phyloP scores from a whole-genome alignment of 2,329 filamentous ascomycete species.

The Colletotrichum sp. region DNA sequence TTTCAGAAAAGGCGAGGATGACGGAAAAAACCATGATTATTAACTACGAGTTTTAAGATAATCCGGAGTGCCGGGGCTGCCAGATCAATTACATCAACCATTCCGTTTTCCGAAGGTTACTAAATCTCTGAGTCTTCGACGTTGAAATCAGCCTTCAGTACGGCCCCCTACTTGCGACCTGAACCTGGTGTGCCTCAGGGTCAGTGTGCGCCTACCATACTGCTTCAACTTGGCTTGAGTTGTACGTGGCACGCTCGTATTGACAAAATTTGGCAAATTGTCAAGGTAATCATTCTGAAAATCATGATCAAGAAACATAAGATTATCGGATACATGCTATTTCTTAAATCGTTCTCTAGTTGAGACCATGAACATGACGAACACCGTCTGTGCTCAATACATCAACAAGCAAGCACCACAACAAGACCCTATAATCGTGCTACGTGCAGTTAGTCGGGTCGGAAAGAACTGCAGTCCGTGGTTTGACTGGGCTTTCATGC shows the following conservation, averaged over 20 bases:
- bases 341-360: not conserved
- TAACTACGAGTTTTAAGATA: accelerated
- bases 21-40: accelerated
- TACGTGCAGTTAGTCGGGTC: not conserved
- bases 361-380: not conserved
- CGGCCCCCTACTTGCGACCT: accelerated
- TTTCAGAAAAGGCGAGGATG: not conserved
- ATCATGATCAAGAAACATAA: not conserved
- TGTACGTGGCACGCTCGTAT: not conserved
- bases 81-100: not conserved
- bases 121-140: accelerated
- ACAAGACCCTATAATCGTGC: not conserved
- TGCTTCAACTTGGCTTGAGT: not conserved
- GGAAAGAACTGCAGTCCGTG: not conserved
- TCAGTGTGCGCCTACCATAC: not conserved
- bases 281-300: accelerated
- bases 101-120: accelerated
- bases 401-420: not conserved
- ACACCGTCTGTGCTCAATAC: not conserved
- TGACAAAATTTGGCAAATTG: not conserved
- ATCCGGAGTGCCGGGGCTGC: not conserved
- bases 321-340: not conserved
- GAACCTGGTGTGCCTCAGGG: not conserved
- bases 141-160: accelerated
- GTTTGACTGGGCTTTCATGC: not conserved